Conservation (phyloP, 129 eudicot genomes). For the Flaveria sonorensis region DNA sequence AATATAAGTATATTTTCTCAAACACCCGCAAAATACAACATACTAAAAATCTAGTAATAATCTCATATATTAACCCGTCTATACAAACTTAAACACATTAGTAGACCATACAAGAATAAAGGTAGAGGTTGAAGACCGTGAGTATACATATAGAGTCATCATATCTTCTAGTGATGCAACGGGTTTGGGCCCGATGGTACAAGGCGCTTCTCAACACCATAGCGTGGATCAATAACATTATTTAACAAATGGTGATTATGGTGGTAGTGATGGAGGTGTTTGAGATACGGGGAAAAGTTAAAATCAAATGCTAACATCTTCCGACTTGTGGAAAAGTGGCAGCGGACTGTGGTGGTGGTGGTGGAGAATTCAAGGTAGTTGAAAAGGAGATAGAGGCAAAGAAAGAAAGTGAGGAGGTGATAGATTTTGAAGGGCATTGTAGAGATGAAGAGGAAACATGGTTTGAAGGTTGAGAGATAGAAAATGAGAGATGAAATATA, state of each 20-base stretch:
- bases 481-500: conserved; percentile 34
- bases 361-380: conserved; percentile 17
- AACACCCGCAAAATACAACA: conserved; percentile 20
- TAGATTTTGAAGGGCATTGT: conserved; percentile 33
- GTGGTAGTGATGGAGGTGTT: conserved; percentile 14
- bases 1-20: not conserved
- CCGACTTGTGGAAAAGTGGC: conserved; percentile 9
- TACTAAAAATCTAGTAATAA: not conserved
- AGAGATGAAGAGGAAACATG: conserved; percentile 36
- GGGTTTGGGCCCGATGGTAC: conserved; percentile 44
- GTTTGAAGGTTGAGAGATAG: conserved; percentile 34
- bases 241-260: not conserved
- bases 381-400: conserved; percentile 22
- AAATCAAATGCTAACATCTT: conserved; percentile 31
- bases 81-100: conserved; percentile 30
- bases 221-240: conserved; percentile 31
- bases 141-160: conserved; percentile 5
- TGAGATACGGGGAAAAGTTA: conserved; percentile 32
- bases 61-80: conserved; percentile 18
- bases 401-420: conserved; percentile 24
- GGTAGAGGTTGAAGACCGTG: conserved; percentile 28
- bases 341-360: not conserved
- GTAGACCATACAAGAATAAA: conserved; percentile 25
- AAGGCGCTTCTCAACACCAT: conserved; percentile 36
- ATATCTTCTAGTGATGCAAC: conserved; percentile 38